These are phyloP conservation scores for Platanus orientalis DNA, from an alignment of 164 flowering plant species.

Conservation along the genomic window DNA sequence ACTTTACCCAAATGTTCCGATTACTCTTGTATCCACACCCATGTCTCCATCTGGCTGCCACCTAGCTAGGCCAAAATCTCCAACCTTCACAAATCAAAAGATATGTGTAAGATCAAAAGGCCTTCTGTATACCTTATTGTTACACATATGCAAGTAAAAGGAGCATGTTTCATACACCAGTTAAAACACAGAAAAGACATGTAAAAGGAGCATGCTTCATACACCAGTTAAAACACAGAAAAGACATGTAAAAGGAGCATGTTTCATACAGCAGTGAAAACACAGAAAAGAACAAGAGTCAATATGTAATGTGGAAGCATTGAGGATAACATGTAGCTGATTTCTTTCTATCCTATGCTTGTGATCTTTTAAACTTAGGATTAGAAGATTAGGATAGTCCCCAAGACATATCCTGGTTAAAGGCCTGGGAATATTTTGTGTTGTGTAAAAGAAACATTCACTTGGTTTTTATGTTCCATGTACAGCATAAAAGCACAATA, in stretches of 20 bases:
- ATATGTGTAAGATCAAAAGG: conserved; percentile 7
- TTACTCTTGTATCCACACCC: conserved; percentile 77
- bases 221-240: no score
- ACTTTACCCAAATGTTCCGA: conserved; percentile 91
- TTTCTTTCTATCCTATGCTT: background rate
- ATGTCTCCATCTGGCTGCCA: conserved; percentile 90
- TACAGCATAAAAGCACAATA: no score
- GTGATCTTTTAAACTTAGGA: background rate
- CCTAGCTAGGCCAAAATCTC: conserved; percentile 95
- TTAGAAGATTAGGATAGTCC: background rate
- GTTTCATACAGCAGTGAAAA: no score
- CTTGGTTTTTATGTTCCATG: no score
- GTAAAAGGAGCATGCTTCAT: no score
- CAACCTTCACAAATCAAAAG: conserved; percentile 48
- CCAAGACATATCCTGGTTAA: background rate
- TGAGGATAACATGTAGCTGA: background rate
- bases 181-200: no score
- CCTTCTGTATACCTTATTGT: background rate
- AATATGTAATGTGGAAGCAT: background rate
- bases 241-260: no score
- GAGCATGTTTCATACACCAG: no score
- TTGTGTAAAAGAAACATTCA: no score
- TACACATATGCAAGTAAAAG: background rate
- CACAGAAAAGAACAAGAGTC: no score
- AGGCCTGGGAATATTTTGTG: background rate